Base-by-base conservation (phyloP, 2,329 filamentous ascomycete genomes). In the Acrocalymma vagum region DNA sequence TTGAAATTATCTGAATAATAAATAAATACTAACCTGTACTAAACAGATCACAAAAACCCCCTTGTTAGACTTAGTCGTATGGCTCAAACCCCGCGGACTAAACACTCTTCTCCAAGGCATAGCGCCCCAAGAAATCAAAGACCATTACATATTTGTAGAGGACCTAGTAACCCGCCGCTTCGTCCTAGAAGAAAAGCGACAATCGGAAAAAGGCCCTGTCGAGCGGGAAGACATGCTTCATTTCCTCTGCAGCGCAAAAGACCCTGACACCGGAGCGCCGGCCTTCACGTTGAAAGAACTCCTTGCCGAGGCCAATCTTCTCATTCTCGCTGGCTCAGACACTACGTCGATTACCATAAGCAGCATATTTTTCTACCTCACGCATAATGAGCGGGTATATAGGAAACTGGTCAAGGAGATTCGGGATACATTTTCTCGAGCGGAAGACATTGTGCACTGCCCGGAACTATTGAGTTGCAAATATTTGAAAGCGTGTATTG, bases 201-300 rank as follows among this genome's bases (percentile, higher is more conserved):
- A 48, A 26, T 20, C 9, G 9, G 33, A 38, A 8, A 41, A 41
- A 11, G 29, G 20, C 9, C 41, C 27, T 32, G 28, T 22, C 10
- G 27, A 51, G 11, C 26, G 45, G 16, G 65, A 69, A 38, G 48
- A 74, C 49, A 69, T 74, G 46, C 66, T 71, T 50, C 56, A 72
- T 43, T 60, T 75, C 58, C 57, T 72, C 6, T 55, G 68, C 31
- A 55, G 65, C 26, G 65, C 71, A 39, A 64, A 67, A 49, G 63
- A 78, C 56, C 65, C 69, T 3, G 55, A 72, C 35, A 70, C 70
- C 5, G 60, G 67, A 42, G 31, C 62, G 21, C 38, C 33, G 16
- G 58, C 67, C 22, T 59, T 69, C 54, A 44, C 57, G 26, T 34
- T 50, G 38, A 53, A 60, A 23, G 71, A 75, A 29, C 46, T 77